phyloP scores from a whole-genome alignment of 345 rosid species.

The Streptanthus diversifolius region DNA sequence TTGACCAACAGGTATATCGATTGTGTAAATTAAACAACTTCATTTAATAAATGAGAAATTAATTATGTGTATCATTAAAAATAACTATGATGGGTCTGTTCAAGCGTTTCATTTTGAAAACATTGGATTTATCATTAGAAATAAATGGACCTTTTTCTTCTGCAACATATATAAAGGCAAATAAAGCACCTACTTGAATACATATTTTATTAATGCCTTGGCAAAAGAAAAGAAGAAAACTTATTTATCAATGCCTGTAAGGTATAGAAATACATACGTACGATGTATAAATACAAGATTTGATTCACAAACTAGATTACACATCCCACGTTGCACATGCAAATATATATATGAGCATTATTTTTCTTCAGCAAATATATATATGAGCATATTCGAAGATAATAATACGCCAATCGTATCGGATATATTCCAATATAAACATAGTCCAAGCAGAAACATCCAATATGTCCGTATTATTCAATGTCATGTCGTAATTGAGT shows the following conservation, averaged over 20 bases:
- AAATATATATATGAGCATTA: neutral
- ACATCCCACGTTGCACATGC: constrained; percentile 32
- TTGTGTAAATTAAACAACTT: neutral
- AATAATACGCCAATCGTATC: constrained; percentile 18
- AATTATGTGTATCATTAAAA: neutral
- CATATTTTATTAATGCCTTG: neutral
- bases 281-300: neutral
- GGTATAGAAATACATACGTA: neutral
- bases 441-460: constrained; percentile 30
- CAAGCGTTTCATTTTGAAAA: neutral
- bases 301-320: neutral
- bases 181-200: constrained; percentile 2
- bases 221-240: neutral
- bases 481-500: neutral
- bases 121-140: neutral
- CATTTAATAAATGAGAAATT: neutral
- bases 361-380: too few relatives aligned
- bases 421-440: constrained; percentile 19
- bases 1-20: neutral
- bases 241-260: neutral
- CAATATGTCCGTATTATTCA: constrained; percentile 16
- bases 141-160: too few relatives aligned
- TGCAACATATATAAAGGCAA: neutral
- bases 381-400: neutral
- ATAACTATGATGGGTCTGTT: neutral